A percentile compares a stretch with the other conserved stretches of the same genome.
Evolutionary conservation across 1,284 basidiomycete species (phyloP).

Genomic region (Irpex sp.): DNA sequence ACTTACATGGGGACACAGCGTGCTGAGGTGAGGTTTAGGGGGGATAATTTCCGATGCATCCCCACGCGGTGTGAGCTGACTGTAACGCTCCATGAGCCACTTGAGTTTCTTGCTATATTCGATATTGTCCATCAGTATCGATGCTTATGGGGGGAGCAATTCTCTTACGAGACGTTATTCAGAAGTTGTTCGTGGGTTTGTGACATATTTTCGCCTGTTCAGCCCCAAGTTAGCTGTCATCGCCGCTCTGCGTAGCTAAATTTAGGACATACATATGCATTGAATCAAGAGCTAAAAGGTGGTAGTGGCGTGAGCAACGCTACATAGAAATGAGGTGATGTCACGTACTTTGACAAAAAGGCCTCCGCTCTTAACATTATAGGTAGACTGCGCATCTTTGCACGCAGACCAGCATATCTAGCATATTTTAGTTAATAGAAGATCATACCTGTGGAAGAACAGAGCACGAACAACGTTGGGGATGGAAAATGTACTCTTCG

Average conservation of each 20-base stretch:
- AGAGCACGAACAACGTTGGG: neutral
- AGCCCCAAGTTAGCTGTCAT: neutral
- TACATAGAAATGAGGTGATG: neutral
- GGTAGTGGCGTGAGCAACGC: neutral
- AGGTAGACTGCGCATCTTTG: slow-evolving; percentile 15
- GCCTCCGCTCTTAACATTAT: slow-evolving; percentile 10
- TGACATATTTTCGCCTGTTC: slow-evolving; percentile 12
- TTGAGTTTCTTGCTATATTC: no score
- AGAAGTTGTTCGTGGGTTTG: slow-evolving; percentile 16
- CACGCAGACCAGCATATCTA: slow-evolving; percentile 19
- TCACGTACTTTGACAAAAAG: slow-evolving; percentile 15
- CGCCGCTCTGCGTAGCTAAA: neutral
- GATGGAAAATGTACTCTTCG: neutral
- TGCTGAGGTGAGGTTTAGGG: no score
- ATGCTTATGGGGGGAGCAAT: no score
- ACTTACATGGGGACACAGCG: no score
- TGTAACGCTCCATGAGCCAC: no score
- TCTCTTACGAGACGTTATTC: slow-evolving; percentile 14
- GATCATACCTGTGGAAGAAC: neutral
- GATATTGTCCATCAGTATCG: no score
- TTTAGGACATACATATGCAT: neutral
- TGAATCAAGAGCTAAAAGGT: neutral
- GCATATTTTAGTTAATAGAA: neutral
- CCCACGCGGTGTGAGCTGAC: no score
- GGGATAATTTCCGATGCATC: no score